A percentile compares a stretch with the other conserved stretches of the same genome.
These are phyloP conservation scores for Saccharomycopsis hybrid DNA, from an alignment of 1,139 yeast species.

Conservation along the genomic window DNA sequence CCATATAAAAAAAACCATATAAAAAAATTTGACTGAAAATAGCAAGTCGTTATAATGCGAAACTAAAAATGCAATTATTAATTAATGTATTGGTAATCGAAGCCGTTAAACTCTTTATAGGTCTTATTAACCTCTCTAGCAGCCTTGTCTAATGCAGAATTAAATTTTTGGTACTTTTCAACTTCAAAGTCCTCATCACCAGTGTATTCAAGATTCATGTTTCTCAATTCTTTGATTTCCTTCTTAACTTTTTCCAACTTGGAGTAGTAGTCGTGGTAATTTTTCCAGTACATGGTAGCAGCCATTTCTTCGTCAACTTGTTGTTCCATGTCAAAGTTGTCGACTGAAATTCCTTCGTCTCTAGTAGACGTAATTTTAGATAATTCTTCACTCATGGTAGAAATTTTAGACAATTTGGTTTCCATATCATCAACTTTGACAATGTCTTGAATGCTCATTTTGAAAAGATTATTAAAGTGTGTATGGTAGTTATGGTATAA, in stretches of 20 bases:
- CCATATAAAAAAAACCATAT: no score
- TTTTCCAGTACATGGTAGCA: constrained; percentile 20
- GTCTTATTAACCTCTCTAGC: constrained; percentile 19
- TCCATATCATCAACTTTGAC: constrained; percentile 19
- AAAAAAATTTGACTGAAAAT: no score
- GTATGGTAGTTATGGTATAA: neutral
- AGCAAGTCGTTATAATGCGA: no score
- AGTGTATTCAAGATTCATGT: constrained; percentile 19
- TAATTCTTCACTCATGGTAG: constrained; percentile 17
- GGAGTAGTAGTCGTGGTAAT: constrained; percentile 19
- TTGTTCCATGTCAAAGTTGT: neutral
- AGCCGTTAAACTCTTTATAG: constrained; percentile 20
- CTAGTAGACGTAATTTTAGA: constrained; percentile 16
- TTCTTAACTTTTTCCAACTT: constrained; percentile 17
- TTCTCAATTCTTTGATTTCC: constrained; percentile 19
- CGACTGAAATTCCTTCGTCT: constrained; percentile 7
- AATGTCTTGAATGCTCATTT: constrained; percentile 11
- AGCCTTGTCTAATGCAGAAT: constrained; percentile 15
- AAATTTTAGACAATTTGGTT: constrained; percentile 16
- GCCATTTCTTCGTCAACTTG: constrained; percentile 10
- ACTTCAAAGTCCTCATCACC: constrained; percentile 20
- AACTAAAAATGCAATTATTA: neutral
- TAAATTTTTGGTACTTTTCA: constrained; percentile 14
- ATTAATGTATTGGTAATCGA: constrained; percentile 15
- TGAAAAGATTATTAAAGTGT: neutral